Evolutionary conservation across 2,329 filamentous ascomycete genomes (phyloP), one percentile per base, ranked within the genome.

Genomic region (Cytospora chrysosperma): DNA sequence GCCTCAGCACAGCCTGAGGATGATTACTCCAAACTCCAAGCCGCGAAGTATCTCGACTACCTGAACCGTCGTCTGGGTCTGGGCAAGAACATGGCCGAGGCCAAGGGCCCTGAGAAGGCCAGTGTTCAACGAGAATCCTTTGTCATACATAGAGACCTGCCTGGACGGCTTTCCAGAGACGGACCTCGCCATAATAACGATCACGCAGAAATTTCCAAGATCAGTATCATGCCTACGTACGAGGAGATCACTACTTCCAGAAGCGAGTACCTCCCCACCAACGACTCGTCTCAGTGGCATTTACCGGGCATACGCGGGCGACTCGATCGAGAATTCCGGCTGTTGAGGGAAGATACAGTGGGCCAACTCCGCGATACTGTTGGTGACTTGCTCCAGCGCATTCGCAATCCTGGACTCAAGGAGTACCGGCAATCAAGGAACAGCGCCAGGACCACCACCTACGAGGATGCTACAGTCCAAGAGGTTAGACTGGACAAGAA

Each of bases 311-410:
- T 81, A 13, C 72, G 70, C 5, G 81, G 83, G 2, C 76, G 83
- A 1, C 70, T 87, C 0, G 84, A 86, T 69, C 75, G 79, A 61
- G 79, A 86, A 60, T 87, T 87, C 56, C 78, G 84, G 19, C 76
- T 86, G 1, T 70, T 86, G 1, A 77, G 84, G 2, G 81, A 86
- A 70, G 83, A 87, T 66, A 83, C 79, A 0, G 74, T 86, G 2
- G 82, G 82, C 0, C 79, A 84, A 63, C 73, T 87, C 5, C 75
- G 81, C 43, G 80, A 85, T 67, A 77, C 77, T 0, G 77, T 83
- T 2, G 74, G 75, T 47, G 66, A 75, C 27, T 74, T 80, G 56
- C 70, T 81, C 12, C 70, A 78, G 4, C 65, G 67, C 2, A 70
- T 78, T 21, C 72, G 70, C 24, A 52, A 58, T 9, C 32, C 53